A percentile compares a stretch with the other conserved stretches of the same genome.
phyloP scores from a whole-genome alignment of 1,284 basidiomycete species.

The Melanopsichium pennsylvanicum region DNA sequence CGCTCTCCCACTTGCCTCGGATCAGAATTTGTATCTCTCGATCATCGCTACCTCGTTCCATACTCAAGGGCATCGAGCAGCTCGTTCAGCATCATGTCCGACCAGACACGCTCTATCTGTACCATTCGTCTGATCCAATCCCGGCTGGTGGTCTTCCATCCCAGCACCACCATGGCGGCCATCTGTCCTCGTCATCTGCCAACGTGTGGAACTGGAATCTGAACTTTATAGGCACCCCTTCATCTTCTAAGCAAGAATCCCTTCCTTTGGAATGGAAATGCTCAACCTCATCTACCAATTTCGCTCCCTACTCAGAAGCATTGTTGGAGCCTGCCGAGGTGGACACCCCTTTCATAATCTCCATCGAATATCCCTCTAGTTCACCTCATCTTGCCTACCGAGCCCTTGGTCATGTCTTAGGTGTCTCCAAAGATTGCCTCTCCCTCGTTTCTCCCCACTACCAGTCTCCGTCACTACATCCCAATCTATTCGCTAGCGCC shows the following conservation, averaged over 20 bases:
- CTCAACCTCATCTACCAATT: constrained; percentile 22
- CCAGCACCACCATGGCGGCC: neutral
- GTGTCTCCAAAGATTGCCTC: constrained; percentile 21
- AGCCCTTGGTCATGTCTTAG: constrained; percentile 49
- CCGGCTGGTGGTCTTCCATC: constrained; percentile 6
- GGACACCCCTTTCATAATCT: constrained; percentile 4
- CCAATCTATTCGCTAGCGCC: constrained; percentile 14
- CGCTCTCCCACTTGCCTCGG: constrained; percentile 11
- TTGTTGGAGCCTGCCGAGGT: neutral
- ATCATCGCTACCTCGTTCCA: constrained; percentile 6
- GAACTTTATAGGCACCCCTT: neutral
- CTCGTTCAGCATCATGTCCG: constrained; percentile 29
- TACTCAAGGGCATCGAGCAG: constrained; percentile 10
- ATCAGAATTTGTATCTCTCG: constrained; percentile 24
- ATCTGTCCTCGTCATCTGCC: neutral
- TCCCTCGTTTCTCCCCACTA: neutral
- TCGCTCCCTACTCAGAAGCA: constrained; percentile 8
- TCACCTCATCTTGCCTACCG: constrained; percentile 44
- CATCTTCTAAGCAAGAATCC: neutral
- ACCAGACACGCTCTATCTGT: constrained; percentile 10
- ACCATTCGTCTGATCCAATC: neutral
- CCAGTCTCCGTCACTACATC: constrained; percentile 3
- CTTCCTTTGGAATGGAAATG: constrained; percentile 25
- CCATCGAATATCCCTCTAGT: constrained; percentile 10
- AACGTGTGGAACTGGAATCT: constrained; percentile 38